Evolutionary conservation across 2,329 filamentous ascomycete species (phyloP).

Genomic region (Diaporthe capsici): DNA sequence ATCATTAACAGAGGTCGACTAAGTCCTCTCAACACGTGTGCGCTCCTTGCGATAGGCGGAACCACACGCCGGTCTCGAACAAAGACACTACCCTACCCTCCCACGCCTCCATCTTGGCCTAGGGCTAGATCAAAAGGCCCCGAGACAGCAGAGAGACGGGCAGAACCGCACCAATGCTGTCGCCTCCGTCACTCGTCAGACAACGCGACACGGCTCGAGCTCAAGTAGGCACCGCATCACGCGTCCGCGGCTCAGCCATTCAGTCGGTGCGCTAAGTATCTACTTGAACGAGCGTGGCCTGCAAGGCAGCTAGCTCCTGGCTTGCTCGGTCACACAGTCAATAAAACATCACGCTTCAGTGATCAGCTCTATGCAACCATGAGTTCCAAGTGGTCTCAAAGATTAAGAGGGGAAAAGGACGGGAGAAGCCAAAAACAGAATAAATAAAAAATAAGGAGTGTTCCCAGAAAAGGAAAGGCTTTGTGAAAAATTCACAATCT

Average conservation of each 20-base stretch:
- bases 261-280: conserved; percentile 8
- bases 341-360: background rate
- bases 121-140: background rate
- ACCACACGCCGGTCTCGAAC: background rate
- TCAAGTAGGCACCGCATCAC: conserved; percentile 3
- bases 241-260: conserved; percentile 13
- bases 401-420: background rate
- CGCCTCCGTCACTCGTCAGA: conserved; percentile 2
- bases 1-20: background rate
- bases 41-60: conserved; percentile 4
- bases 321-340: background rate
- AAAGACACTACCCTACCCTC: background rate
- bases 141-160: conserved; percentile 3
- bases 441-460: background rate
- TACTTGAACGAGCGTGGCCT: background rate
- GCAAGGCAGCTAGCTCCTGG: conserved; percentile 9
- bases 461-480: background rate
- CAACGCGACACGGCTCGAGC: conserved; percentile 17
- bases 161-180: background rate
- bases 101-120: background rate
- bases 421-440: background rate
- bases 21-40: background rate
- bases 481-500: background rate
- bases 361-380: background rate
- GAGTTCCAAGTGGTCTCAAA: background rate